phyloP scores from a whole-genome alignment of 495 filamentous ascomycete species.

The Aspergillus kassunensis region DNA sequence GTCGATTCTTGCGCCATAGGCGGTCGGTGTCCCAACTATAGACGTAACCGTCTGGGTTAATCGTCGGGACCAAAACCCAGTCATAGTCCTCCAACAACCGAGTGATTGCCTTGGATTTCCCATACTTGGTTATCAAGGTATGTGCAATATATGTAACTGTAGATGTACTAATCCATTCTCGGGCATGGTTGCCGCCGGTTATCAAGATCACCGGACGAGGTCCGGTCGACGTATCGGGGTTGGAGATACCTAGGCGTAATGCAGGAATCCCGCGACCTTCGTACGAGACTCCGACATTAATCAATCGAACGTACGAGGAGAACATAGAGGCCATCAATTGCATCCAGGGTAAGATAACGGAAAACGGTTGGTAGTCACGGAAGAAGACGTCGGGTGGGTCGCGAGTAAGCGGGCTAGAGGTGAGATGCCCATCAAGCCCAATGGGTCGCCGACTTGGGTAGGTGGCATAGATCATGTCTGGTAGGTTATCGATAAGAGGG shows the following conservation, averaged over 20 bases:
- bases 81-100: constrained; percentile 77
- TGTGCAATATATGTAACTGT: constrained; percentile 90
- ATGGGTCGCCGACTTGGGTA: constrained; percentile 51
- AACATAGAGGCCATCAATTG: constrained; percentile 84
- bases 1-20: constrained; percentile 93
- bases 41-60: constrained; percentile 92
- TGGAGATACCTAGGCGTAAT: constrained; percentile 68
- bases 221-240: constrained; percentile 31
- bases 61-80: constrained; percentile 80
- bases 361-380: constrained; percentile 75
- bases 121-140: constrained; percentile 79
- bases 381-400: constrained; percentile 65
- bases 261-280: constrained; percentile 84
- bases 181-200: constrained; percentile 79
- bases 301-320: constrained; percentile 66
- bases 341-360: constrained; percentile 85
- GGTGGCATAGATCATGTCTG: constrained; percentile 69
- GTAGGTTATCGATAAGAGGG: constrained; percentile 75
- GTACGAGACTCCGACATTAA: constrained; percentile 73
- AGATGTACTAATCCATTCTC: constrained; percentile 94
- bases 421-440: constrained; percentile 26
- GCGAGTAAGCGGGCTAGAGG: constrained; percentile 31
- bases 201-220: constrained; percentile 77
- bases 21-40: constrained; percentile 92
- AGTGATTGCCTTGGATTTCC: constrained; percentile 61